phyloP scores from a whole-genome alignment of 192 early-diverging fungal species.

The Coemansia sp. region DNA sequence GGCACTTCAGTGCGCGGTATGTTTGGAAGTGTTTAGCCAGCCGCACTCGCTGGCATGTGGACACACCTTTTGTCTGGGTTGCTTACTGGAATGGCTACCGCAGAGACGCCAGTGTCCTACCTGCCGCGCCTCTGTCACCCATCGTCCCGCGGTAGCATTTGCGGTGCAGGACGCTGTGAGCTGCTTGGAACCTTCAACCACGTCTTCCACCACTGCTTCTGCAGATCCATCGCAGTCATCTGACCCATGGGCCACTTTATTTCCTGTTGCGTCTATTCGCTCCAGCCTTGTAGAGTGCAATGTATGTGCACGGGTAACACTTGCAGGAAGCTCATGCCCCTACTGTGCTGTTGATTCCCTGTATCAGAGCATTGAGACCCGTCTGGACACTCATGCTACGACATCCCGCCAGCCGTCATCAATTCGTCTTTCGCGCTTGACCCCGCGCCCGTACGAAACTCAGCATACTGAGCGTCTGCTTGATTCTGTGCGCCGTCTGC shows the following conservation, averaged over 20 bases:
- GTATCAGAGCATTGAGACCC: not conserved
- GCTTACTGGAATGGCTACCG: conserved; percentile 40
- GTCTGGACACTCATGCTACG: not conserved
- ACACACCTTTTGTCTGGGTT: conserved; percentile 47
- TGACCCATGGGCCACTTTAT: conserved; percentile 27
- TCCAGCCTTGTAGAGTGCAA: not conserved
- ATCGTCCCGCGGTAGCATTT: conserved; percentile 30
- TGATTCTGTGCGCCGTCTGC: conserved; percentile 1
- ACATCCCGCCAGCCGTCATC: conserved; percentile 3
- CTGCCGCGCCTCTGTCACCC: conserved; percentile 29
- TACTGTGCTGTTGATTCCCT: conserved; percentile 8
- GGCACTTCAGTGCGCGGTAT: conserved; percentile 45
- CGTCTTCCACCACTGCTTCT: not conserved
- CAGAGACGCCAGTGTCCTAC: conserved; percentile 37
- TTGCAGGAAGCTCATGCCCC: not conserved
- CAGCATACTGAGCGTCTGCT: not conserved
- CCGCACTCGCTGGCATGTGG: conserved; percentile 50
- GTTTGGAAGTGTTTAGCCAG: conserved; percentile 35
- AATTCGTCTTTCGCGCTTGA: conserved; percentile 11
- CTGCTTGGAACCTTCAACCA: conserved; percentile 4
- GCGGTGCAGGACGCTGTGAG: conserved; percentile 26
- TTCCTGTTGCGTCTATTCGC: conserved; percentile 1
- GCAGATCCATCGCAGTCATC: not conserved
- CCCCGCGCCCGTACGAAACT: not conserved
- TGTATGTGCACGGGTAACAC: not conserved